A percentile compares a stretch with the other conserved stretches of the same genome.
Evolutionary conservation across 768 basidiomycete species (phyloP).

Genomic region (Ramaria rubella): DNA sequence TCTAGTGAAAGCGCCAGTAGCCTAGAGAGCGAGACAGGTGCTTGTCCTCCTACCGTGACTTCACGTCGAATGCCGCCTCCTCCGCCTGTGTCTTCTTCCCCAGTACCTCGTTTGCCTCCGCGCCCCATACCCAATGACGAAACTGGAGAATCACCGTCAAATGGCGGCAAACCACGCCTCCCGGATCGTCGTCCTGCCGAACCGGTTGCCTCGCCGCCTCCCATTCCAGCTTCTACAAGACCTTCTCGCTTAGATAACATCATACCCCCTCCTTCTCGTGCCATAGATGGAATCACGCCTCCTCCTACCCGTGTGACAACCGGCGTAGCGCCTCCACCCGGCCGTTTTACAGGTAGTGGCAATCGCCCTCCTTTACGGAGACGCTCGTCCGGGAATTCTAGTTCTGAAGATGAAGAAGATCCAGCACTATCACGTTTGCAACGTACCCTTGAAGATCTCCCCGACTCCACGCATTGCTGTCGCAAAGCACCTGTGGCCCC

Average conservation of each 20-base stretch:
- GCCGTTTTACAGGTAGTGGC: constrained; percentile 65
- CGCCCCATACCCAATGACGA: constrained; percentile 4
- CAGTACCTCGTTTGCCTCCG: constrained; percentile 16
- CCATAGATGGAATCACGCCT: too few species aligned
- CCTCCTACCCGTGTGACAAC: constrained; percentile 17
- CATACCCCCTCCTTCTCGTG: not conserved
- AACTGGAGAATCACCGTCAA: too few species aligned
- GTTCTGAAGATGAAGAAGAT: constrained; percentile 57
- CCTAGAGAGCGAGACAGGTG: constrained; percentile 14
- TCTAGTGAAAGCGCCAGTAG: constrained; percentile 6
- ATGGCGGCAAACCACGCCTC: constrained; percentile 15
- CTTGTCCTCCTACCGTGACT: constrained; percentile 11
- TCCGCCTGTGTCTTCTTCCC: not conserved
- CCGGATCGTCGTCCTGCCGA: constrained; percentile 20
- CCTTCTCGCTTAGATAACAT: not conserved
- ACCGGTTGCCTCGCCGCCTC: constrained; percentile 15
- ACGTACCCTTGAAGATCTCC: constrained; percentile 42
- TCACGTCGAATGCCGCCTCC: constrained; percentile 31
- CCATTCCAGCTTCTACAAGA: not conserved
- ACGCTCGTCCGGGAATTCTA: constrained; percentile 34
- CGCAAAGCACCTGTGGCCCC: constrained; percentile 39
- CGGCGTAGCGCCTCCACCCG: constrained; percentile 65
- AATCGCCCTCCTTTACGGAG: constrained; percentile 52
- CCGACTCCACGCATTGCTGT: constrained; percentile 64
- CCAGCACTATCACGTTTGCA: constrained; percentile 28